Conservation (phyloP, 768 basidiomycete species). For the Termitomyces sp. region DNA sequence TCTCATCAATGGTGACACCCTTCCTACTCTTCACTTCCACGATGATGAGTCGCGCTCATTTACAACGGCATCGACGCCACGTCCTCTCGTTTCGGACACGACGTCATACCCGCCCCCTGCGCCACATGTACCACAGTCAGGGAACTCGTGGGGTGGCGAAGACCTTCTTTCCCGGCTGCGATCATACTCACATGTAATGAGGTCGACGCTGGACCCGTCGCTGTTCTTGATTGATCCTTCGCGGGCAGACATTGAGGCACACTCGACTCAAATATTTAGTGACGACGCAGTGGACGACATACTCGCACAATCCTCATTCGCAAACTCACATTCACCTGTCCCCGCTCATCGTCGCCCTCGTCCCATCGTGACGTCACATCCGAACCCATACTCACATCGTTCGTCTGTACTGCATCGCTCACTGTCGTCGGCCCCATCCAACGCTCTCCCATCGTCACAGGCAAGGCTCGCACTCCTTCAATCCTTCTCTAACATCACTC, state of each 20-base stretch:
- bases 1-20: slow-evolving; percentile 76
- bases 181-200: slow-evolving; percentile 73
- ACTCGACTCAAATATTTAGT: slow-evolving; percentile 76
- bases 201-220: slow-evolving; percentile 79
- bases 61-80: slow-evolving; percentile 42
- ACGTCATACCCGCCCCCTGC: slow-evolving; percentile 63
- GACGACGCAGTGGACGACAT: slow-evolving; percentile 89
- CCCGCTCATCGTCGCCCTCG: slow-evolving; percentile 78
- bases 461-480: slow-evolving; percentile 82
- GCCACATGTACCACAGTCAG: slow-evolving; percentile 32
- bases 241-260: slow-evolving; percentile 85
- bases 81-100: slow-evolving; percentile 26
- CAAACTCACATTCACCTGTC: slow-evolving; percentile 74
- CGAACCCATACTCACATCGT: slow-evolving; percentile 56
- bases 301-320: slow-evolving; percentile 70
- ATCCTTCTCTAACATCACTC: slow-evolving; percentile 91
- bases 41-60: slow-evolving; percentile 92
- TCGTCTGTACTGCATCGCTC: slow-evolving; percentile 81
- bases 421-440: slow-evolving; percentile 49
- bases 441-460: slow-evolving; percentile 54
- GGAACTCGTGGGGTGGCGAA: slow-evolving; percentile 81
- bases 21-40: slow-evolving; percentile 92
- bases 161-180: slow-evolving; percentile 74
- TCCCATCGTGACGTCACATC: slow-evolving; percentile 42
- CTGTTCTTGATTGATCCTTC: slow-evolving; percentile 92